phyloP scores from a whole-genome alignment of 2,329 filamentous ascomycete genomes.

The Diaporthe sp. region DNA sequence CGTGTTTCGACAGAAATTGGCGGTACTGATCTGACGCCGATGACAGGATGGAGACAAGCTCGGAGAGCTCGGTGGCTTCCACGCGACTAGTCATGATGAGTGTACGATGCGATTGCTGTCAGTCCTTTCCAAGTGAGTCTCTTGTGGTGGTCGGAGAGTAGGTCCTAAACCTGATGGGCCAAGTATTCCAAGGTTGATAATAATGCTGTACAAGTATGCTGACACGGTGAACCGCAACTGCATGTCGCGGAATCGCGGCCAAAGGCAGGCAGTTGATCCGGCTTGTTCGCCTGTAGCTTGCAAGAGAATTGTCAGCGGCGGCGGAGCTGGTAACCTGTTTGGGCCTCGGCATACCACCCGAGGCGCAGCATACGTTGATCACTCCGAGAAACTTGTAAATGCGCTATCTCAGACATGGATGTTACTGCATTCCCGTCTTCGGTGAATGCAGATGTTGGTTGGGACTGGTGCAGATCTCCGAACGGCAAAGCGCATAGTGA shows the following conservation, averaged over 20 bases:
- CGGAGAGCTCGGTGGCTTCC: constrained; percentile 6
- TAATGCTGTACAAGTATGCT: background rate
- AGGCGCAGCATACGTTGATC: background rate
- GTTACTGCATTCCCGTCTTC: background rate
- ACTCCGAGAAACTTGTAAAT: background rate
- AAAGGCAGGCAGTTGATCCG: background rate
- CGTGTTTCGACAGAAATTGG: background rate
- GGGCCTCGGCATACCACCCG: too few relatives aligned
- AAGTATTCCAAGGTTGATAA: background rate
- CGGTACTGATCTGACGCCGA: background rate
- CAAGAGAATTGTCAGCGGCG: background rate
- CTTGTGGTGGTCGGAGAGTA: background rate
- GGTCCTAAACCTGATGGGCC: background rate
- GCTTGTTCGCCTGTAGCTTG: background rate
- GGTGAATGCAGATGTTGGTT: constrained; percentile 6
- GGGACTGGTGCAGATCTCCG: background rate
- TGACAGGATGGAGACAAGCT: constrained; percentile 3
- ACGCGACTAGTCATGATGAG: constrained; percentile 4
- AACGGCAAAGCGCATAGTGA: background rate
- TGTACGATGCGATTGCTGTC: background rate
- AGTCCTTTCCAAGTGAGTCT: background rate
- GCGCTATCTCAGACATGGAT: background rate
- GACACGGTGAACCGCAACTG: background rate
- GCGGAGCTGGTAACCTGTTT: background rate
- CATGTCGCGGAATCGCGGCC: background rate